Evolutionary conservation across 176 grass and related monocot species (phyloP).

Genomic region (bread wheat (Triticum aestivum)): IWGSC_CS_RefSeq_v2.1 NC_057796.1:417714037-417714536

Average conservation of each 20-base stretch:
- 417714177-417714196: slow-evolving; percentile 81
- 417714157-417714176: slow-evolving; percentile 58
- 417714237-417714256: slow-evolving; percentile 93
- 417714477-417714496: slow-evolving; percentile 93
- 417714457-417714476: slow-evolving; percentile 85
- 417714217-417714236: slow-evolving; percentile 85
- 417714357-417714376: slow-evolving; percentile 95
- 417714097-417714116: slow-evolving; percentile 70
- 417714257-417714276: slow-evolving; percentile 86
- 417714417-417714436: slow-evolving; percentile 97
- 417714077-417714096: slow-evolving; percentile 55
- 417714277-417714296: slow-evolving; percentile 80
- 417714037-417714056: slow-evolving; percentile 37
- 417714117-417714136: slow-evolving; percentile 70
- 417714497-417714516: slow-evolving; percentile 74
- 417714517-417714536: slow-evolving; percentile 53
- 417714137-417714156: slow-evolving; percentile 70
- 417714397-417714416: slow-evolving; percentile 95
- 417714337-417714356: slow-evolving; percentile 98
- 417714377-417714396: slow-evolving; percentile 76
- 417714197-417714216: slow-evolving; percentile 71
- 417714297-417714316: slow-evolving; percentile 58
- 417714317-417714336: slow-evolving; percentile 88
- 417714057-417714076: slow-evolving; percentile 51
- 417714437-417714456: slow-evolving; percentile 88